A percentile compares a stretch with the other conserved stretches of the same genome.
Conservation (phyloP, 2,329 filamentous ascomycete genomes). For the Penicillium italicum region DNA sequence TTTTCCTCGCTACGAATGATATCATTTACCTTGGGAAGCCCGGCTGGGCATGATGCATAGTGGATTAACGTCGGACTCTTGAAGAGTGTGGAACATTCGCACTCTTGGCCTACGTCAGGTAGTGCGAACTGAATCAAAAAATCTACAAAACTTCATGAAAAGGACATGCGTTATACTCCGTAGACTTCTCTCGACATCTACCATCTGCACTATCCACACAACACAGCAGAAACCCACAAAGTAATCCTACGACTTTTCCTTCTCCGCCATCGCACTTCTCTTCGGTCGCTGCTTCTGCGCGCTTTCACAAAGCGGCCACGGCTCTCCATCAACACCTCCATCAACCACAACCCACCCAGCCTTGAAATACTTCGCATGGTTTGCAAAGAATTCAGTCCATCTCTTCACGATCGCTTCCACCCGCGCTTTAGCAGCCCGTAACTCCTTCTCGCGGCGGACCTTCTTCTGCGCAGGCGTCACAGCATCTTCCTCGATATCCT, state of each 20-base stretch:
- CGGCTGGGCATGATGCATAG: conserved; percentile 38
- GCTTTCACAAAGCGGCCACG: conserved; percentile 64
- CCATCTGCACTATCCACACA: neutral
- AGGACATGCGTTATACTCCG: conserved; percentile 4
- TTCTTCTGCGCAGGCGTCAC: conserved; percentile 45
- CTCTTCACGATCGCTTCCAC: conserved; percentile 67
- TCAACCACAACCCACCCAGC: conserved; percentile 68
- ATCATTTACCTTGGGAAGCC: conserved; percentile 37
- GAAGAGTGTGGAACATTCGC: conserved; percentile 31
- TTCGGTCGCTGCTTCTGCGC: conserved; percentile 66
- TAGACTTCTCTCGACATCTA: conserved; percentile 2
- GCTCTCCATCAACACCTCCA: conserved; percentile 42
- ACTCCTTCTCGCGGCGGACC: conserved; percentile 60
- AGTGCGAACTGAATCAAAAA: conserved; percentile 34
- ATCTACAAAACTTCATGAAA: conserved; percentile 28
- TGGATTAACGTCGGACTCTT: conserved; percentile 31
- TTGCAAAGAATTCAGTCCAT: conserved; percentile 80
- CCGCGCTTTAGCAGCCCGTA: conserved; percentile 59
- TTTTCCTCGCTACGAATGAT: conserved; percentile 40
- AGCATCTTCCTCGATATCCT: conserved; percentile 51
- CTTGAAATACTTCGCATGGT: conserved; percentile 74
- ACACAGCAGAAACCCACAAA: neutral
- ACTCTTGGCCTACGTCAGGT: conserved; percentile 32
- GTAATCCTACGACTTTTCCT: conserved; percentile 9
- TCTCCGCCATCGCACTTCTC: conserved; percentile 33